These are phyloP conservation scores for Fomitopsis palustris DNA, from an alignment of 1,284 basidiomycete species.

Conservation along the genomic window DNA sequence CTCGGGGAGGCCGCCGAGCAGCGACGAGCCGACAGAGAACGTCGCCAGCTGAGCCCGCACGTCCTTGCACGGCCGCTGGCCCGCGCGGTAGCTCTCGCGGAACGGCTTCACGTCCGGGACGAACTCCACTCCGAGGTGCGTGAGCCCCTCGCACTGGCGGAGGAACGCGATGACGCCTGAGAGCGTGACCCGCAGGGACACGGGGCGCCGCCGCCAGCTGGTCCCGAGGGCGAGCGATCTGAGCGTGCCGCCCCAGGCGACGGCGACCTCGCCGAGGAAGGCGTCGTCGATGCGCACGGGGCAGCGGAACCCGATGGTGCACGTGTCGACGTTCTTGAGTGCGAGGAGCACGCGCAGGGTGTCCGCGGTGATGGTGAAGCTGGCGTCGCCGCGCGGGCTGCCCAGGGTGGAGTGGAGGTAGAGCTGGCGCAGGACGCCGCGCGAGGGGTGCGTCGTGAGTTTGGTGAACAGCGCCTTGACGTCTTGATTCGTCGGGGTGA, in stretches of 20 bases:
- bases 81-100: not conserved
- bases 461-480: constrained; percentile 10
- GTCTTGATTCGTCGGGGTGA: constrained; percentile 3
- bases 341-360: constrained; percentile 13
- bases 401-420: not conserved
- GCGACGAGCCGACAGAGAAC: constrained; percentile 2
- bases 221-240: constrained; percentile 13
- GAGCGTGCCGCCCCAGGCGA: constrained; percentile 8
- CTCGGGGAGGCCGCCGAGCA: not conserved
- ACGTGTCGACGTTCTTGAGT: not conserved
- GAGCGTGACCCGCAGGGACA: constrained; percentile 4
- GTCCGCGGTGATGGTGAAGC: constrained; percentile 6
- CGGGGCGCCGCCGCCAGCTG: not conserved
- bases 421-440: constrained; percentile 1
- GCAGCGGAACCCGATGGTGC: not conserved
- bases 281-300: constrained; percentile 2
- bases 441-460: constrained; percentile 3
- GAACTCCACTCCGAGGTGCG: constrained; percentile 6
- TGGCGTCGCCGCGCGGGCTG: constrained; percentile 1
- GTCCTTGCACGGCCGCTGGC: not conserved
- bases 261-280: constrained; percentile 5
- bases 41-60: not conserved
- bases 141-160: constrained; percentile 2
- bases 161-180: constrained; percentile 6
- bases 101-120: constrained; percentile 3